phyloP scores from a whole-genome alignment of 352 stramenopile genomes.

The Phytophthora melonis region DNA sequence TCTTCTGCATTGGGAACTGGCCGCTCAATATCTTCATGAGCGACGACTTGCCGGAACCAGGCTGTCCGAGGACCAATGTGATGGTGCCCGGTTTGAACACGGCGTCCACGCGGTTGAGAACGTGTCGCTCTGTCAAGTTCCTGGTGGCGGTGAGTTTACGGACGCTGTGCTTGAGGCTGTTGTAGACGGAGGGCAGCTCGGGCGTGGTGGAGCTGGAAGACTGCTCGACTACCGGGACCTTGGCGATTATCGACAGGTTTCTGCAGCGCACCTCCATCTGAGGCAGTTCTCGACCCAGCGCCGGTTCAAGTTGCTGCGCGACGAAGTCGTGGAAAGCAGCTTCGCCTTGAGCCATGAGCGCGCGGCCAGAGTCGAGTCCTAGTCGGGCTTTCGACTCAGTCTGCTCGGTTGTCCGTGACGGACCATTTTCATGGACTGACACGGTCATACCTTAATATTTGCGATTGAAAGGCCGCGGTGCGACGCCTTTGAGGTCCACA shows the following conservation, averaged over 20 bases:
- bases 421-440: background rate
- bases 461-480: background rate
- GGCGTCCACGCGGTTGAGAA: slow-evolving; percentile 43
- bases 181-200: slow-evolving; percentile 45
- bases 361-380: slow-evolving; percentile 21
- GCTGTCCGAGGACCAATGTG: slow-evolving; percentile 49
- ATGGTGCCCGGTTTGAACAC: slow-evolving; percentile 51
- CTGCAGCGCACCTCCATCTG: slow-evolving; percentile 54
- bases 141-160: slow-evolving; percentile 16
- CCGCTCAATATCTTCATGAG: slow-evolving; percentile 47
- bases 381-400: slow-evolving; percentile 10
- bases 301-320: slow-evolving; percentile 30
- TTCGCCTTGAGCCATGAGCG: slow-evolving; percentile 37
- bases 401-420: background rate
- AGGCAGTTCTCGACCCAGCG: slow-evolving; percentile 35
- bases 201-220: slow-evolving; percentile 3
- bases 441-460: background rate
- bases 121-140: slow-evolving; percentile 19
- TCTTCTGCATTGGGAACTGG: slow-evolving; percentile 40
- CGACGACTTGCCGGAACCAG: slow-evolving; percentile 53
- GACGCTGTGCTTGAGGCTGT: slow-evolving; percentile 29
- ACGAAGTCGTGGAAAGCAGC: slow-evolving; percentile 41
- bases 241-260: slow-evolving; percentile 43
- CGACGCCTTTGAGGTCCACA: background rate
- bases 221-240: slow-evolving; percentile 32